Conservation (phyloP, 495 filamentous ascomycete species). For the Hypomontagnella submonticulosa region DNA sequence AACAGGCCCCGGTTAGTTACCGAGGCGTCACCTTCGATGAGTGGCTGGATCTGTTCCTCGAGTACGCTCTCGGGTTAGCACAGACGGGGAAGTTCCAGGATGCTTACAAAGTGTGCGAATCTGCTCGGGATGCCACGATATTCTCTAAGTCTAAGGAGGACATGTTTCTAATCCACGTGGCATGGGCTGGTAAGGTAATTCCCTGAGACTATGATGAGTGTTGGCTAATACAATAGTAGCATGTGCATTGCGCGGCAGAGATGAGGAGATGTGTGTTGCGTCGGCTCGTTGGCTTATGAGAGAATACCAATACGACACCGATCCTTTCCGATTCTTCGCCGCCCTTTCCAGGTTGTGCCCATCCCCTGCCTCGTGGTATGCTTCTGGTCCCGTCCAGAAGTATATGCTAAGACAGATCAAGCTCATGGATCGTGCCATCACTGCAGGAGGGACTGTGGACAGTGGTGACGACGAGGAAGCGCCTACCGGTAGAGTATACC, state of each 20-base stretch:
- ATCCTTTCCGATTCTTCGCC: constrained; percentile 84
- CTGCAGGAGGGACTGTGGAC: constrained; percentile 28
- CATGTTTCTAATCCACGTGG: constrained; percentile 79
- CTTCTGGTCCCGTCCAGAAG: constrained; percentile 76
- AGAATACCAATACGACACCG: constrained; percentile 83
- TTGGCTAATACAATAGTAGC: constrained; percentile 57
- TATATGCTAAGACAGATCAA: constrained; percentile 91
- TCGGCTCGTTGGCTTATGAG: constrained; percentile 84
- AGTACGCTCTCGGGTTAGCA: constrained; percentile 81
- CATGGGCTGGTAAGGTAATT: constrained; percentile 73
- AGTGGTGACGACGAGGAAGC: constrained; percentile 42
- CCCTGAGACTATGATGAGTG: neutral
- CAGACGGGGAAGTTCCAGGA: constrained; percentile 65
- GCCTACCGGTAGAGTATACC: constrained; percentile 40
- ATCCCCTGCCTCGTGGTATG: constrained; percentile 68
- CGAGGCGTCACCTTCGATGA: constrained; percentile 79
- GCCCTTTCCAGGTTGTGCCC: constrained; percentile 73
- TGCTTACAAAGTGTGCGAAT: constrained; percentile 80
- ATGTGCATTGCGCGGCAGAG: constrained; percentile 81
- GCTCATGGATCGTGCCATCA: constrained; percentile 73
- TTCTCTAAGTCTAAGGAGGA: constrained; percentile 75
- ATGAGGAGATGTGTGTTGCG: constrained; percentile 79
- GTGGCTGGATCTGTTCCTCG: constrained; percentile 92
- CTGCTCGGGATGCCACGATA: constrained; percentile 78
- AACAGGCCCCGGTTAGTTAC: constrained; percentile 59